These are phyloP conservation scores for Eragrostis tef DNA, from an alignment of 202 grass and related monocot genomes.

Conservation along the genomic window DNA sequence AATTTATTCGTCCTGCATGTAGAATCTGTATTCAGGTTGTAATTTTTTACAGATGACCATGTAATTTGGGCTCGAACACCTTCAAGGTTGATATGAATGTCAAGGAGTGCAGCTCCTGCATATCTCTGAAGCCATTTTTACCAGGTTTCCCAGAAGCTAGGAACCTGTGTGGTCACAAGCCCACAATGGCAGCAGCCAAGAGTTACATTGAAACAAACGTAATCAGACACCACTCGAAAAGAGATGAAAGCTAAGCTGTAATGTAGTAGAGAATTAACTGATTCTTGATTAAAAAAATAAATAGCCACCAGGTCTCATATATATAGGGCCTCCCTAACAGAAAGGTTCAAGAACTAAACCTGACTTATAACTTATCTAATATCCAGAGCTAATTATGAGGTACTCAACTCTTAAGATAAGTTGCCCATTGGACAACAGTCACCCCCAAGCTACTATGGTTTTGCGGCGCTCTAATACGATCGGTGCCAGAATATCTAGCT, in stretches of 20 bases:
- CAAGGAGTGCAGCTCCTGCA: no score
- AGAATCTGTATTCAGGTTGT: neutral
- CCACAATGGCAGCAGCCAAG: no score
- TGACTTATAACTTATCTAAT: neutral
- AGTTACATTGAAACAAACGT: no score
- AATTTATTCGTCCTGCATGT: neutral
- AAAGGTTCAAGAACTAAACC: neutral
- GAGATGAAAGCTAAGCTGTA: neutral
- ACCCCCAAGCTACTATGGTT: neutral
- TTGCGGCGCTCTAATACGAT: constrained; percentile 53
- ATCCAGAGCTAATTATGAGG: neutral
- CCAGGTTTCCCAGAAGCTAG: no score
- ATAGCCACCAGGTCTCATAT: neutral
- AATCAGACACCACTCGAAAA: neutral
- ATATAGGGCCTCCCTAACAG: neutral
- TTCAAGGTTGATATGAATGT: no score
- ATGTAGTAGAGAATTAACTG: no score
- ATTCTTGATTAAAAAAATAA: no score
- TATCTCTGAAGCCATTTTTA: no score
- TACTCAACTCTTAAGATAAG: neutral
- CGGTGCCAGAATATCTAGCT: constrained; percentile 69
- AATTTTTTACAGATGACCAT: neutral
- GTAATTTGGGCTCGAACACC: neutral
- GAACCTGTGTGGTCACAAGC: no score
- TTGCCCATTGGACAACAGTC: neutral